Evolutionary conservation across 2,329 filamentous ascomycete species (phyloP).

Genomic region (Nemania diffusa): DNA sequence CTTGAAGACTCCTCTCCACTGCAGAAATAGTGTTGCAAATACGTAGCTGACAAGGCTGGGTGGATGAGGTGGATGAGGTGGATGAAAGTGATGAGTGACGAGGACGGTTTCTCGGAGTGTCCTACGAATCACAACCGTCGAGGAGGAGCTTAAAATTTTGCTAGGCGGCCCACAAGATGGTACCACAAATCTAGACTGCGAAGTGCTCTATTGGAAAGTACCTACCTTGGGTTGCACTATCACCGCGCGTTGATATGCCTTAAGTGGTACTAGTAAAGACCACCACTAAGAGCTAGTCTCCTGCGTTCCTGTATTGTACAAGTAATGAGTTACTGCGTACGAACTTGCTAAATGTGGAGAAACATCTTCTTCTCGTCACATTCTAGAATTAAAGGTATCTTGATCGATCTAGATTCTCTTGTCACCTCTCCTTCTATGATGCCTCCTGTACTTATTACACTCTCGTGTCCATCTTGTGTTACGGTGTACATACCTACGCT

Average conservation of each 20-base stretch:
- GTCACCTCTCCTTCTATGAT: background rate
- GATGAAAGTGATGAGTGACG: background rate
- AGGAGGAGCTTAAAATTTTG: conserved; percentile 22
- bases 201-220: conserved; percentile 17
- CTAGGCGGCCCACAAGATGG: conserved; percentile 31
- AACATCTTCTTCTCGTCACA: background rate
- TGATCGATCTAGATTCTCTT: background rate
- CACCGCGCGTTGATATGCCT: background rate
- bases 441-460: background rate
- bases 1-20: conserved; percentile 7
- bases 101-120: background rate
- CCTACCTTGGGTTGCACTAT: background rate
- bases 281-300: background rate
- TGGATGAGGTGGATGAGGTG: conserved; percentile 1
- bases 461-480: background rate
- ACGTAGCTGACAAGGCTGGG: conserved; percentile 4
- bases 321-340: background rate
- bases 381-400: background rate
- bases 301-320: background rate
- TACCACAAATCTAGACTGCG: conserved; percentile 20
- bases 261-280: background rate
- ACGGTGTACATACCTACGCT: background rate
- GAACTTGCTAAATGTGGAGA: background rate
- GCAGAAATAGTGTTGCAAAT: background rate
- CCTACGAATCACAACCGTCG: conserved; percentile 2